Conservation (phyloP, 2,329 filamentous ascomycete species). For the Ambrosiella beaveri region DNA sequence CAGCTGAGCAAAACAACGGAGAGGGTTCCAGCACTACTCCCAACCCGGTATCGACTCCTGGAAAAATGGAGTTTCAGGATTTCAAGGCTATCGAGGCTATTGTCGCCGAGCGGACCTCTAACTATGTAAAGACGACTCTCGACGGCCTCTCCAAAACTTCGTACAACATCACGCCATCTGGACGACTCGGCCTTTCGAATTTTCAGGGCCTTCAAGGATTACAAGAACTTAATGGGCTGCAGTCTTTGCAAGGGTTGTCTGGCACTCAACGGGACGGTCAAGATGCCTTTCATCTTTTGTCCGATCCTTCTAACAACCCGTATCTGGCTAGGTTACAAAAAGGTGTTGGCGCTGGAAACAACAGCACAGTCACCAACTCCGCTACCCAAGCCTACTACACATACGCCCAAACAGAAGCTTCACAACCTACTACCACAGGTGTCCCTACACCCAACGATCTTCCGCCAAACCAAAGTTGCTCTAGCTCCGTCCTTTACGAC, state of each 20-base stretch:
- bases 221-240: neutral
- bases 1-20: neutral
- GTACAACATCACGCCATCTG: slow-evolving; percentile 20
- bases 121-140: slow-evolving; percentile 28
- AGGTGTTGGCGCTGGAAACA: slow-evolving; percentile 22
- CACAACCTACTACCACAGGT: slow-evolving; percentile 1
- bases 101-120: slow-evolving; percentile 27
- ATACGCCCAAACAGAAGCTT: slow-evolving; percentile 7
- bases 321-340: slow-evolving; percentile 18
- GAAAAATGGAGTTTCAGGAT: slow-evolving; percentile 18
- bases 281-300: neutral
- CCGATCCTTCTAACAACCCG: slow-evolving; percentile 3
- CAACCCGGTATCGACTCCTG: slow-evolving; percentile 17
- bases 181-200: neutral
- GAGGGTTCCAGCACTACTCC: slow-evolving; percentile 14
- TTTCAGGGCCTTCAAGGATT: slow-evolving; percentile 1
- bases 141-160: slow-evolving; percentile 26
- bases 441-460: slow-evolving; percentile 20
- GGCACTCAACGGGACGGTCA: slow-evolving; percentile 1
- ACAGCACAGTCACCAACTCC: slow-evolving; percentile 12
- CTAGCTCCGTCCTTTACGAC: slow-evolving; percentile 39
- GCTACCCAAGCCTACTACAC: slow-evolving; percentile 10
- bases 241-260: neutral
- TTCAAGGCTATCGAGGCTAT: slow-evolving; percentile 28
- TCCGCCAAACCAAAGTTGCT: slow-evolving; percentile 38